phyloP scores from a whole-genome alignment of 2,329 filamentous ascomycete species.

The Pseudogymnoascus sp. region DNA sequence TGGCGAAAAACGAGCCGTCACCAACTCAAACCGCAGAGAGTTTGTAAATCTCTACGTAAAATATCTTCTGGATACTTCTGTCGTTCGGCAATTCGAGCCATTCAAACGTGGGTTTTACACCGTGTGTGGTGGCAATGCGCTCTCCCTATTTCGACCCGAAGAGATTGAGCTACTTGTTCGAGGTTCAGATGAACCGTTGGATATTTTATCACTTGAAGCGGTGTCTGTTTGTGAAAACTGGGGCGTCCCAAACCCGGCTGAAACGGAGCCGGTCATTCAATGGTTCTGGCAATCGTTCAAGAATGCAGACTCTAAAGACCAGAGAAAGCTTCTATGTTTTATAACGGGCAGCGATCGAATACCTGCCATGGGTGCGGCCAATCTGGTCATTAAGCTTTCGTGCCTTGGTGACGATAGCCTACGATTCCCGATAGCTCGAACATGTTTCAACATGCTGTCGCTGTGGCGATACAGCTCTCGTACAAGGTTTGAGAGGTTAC shows the following conservation, averaged over 20 bases:
- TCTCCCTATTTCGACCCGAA: conserved; percentile 80
- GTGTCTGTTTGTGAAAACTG: conserved; percentile 81
- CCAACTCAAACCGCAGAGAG: conserved; percentile 74
- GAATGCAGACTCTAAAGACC: conserved; percentile 54
- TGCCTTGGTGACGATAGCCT: conserved; percentile 67
- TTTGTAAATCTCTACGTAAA: conserved; percentile 81
- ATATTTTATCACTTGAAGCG: conserved; percentile 65
- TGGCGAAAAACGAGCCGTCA: conserved; percentile 68
- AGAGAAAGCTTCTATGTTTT: conserved; percentile 74
- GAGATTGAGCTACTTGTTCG: conserved; percentile 85
- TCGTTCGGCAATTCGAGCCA: conserved; percentile 78
- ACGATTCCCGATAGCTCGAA: conserved; percentile 76
- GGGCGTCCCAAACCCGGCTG: conserved; percentile 47
- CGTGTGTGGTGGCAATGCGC: conserved; percentile 79
- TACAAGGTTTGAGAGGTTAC: conserved; percentile 58
- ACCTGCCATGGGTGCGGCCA: conserved; percentile 77
- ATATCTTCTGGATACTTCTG: conserved; percentile 69
- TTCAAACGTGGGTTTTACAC: conserved; percentile 94
- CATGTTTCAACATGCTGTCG: conserved; percentile 81
- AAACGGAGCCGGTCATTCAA: conserved; percentile 56
- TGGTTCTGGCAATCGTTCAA: conserved; percentile 90
- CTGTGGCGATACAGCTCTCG: conserved; percentile 64
- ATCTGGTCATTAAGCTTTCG: conserved; percentile 65
- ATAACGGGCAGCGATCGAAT: conserved; percentile 88
- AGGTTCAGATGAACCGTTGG: conserved; percentile 75